phyloP scores from a whole-genome alignment of 2,329 filamentous ascomycete species.

The Neonectria coccinea region DNA sequence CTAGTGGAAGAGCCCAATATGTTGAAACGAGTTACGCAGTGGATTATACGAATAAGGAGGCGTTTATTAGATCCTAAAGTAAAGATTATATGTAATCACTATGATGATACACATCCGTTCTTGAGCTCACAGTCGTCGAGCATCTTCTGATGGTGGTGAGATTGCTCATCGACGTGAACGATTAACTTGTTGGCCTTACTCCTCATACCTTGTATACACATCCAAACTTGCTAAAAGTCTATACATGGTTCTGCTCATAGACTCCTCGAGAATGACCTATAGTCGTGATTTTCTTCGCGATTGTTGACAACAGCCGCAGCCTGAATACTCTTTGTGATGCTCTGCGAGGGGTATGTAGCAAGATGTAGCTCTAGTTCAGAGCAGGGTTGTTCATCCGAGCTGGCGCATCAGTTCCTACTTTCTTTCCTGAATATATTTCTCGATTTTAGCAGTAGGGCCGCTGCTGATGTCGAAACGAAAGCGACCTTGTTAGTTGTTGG shows the following conservation, averaged over 20 bases:
- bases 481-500: conserved; percentile 13
- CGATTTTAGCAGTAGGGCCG: background rate
- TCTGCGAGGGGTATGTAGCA: background rate
- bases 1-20: background rate
- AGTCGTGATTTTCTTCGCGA: background rate
- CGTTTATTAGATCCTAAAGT: background rate
- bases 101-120: background rate
- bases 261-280: background rate
- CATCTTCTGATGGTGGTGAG: background rate
- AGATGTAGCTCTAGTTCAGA: conserved; percentile 31
- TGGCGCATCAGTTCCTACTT: conserved; percentile 18
- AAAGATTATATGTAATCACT: background rate
- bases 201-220: background rate
- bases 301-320: background rate
- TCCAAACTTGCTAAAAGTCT: too few species aligned
- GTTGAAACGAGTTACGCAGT: background rate
- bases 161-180: background rate
- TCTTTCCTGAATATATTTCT: conserved; percentile 13
- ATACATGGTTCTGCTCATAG: background rate
- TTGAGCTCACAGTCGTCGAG: background rate
- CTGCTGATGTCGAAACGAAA: conserved; percentile 30
- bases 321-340: background rate
- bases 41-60: background rate
- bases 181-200: background rate
- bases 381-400: background rate